phyloP scores from a whole-genome alignment of 768 basidiomycete genomes.

The Auricularia heimuer region DNA sequence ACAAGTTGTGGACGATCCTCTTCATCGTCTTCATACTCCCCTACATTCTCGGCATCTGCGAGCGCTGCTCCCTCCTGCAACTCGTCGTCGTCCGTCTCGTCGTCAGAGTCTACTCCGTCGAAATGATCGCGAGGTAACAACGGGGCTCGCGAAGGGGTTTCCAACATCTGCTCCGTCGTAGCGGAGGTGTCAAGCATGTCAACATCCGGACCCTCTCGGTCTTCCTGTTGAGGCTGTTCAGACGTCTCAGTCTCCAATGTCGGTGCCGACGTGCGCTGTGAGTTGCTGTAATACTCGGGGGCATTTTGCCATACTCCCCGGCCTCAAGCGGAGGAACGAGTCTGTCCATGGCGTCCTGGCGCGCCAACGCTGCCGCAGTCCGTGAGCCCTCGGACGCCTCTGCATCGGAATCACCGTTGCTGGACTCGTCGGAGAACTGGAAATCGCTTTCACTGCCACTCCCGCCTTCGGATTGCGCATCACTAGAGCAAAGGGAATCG shows the following conservation, averaged over 20 bases:
- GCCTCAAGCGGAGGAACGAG: slow-evolving; percentile 74
- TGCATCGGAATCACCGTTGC: slow-evolving; percentile 31
- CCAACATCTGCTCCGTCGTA: background rate
- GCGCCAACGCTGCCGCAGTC: slow-evolving; percentile 32
- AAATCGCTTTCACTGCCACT: slow-evolving; percentile 41
- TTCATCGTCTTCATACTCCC: slow-evolving; percentile 50
- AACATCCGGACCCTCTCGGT: too few relatives aligned
- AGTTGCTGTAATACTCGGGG: slow-evolving; percentile 58
- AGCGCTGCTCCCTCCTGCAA: slow-evolving; percentile 12
- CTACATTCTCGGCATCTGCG: slow-evolving; percentile 19
- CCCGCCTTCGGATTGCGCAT: slow-evolving; percentile 64
- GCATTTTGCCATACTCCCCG: slow-evolving; percentile 85
- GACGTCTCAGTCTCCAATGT: slow-evolving; percentile 35
- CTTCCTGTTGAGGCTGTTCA: background rate
- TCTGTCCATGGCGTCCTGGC: slow-evolving; percentile 51
- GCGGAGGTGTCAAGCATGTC: too few relatives aligned
- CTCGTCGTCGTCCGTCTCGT: slow-evolving; percentile 65
- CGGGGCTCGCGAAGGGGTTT: slow-evolving; percentile 56
- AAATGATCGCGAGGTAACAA: slow-evolving; percentile 74
- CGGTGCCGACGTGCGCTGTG: slow-evolving; percentile 50
- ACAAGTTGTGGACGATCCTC: slow-evolving; percentile 78
- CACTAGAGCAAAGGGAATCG: slow-evolving; percentile 16
- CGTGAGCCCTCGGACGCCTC: slow-evolving; percentile 18
- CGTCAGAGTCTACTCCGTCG: slow-evolving; percentile 89
- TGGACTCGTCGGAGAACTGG: slow-evolving; percentile 26